Percentiles rank a stretch among this genome's conserved stretches.
phyloP scores from a whole-genome alignment of 2,329 filamentous ascomycete genomes.

The Neurospora crassa region DNA sequence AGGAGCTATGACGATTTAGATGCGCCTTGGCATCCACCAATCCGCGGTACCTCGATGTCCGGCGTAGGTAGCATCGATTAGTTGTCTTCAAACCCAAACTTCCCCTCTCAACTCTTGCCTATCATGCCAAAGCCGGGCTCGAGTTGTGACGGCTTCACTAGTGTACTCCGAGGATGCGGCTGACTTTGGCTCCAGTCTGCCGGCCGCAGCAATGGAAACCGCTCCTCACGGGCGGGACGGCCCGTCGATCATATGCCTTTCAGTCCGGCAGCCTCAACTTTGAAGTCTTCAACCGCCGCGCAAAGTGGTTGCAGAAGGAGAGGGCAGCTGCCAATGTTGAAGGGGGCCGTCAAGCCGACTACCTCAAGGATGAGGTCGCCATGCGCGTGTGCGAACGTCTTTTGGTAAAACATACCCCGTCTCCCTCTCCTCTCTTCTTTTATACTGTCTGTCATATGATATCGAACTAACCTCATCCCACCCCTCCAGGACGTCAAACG shows the following conservation, averaged over 20 bases:
- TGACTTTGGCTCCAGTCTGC: slow-evolving; percentile 12
- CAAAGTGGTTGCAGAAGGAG: slow-evolving; percentile 89
- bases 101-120: background rate
- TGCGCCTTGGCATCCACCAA: background rate
- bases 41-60: background rate
- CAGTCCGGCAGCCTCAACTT: slow-evolving; percentile 69
- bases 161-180: slow-evolving; percentile 16
- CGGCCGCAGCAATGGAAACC: slow-evolving; percentile 8
- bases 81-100: background rate
- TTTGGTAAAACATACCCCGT: slow-evolving; percentile 41
- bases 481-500: slow-evolving; percentile 75
- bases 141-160: slow-evolving; percentile 2
- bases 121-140: slow-evolving; percentile 9
- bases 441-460: background rate
- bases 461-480: background rate
- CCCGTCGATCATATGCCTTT: slow-evolving; percentile 59
- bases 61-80: background rate
- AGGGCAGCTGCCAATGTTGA: slow-evolving; percentile 64
- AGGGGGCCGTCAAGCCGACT: slow-evolving; percentile 73
- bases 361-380: slow-evolving; percentile 88
- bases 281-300: slow-evolving; percentile 81
- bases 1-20: background rate
- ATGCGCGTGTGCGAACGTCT: slow-evolving; percentile 74
- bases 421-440: background rate
- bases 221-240: slow-evolving; percentile 24